Base-by-base conservation (phyloP, 805 yeast genomes). In the Kuraishia molischiana region DNA sequence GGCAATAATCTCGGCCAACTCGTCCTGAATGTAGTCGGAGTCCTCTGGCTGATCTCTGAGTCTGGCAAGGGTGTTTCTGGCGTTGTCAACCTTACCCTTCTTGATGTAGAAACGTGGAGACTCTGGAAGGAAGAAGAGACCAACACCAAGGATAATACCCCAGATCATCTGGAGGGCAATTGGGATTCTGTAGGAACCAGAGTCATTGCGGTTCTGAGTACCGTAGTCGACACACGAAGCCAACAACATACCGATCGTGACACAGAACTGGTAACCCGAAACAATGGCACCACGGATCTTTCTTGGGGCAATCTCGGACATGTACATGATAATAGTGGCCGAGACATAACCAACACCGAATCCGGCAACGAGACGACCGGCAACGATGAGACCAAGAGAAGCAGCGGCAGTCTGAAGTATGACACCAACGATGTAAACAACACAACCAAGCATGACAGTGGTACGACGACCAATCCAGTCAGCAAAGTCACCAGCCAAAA, bases 231-330 rank as follows among this genome's bases (percentile, higher is more conserved):
- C 72, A 43, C 82, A 72, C 46, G 81, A 70, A 6, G 90, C 87
- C 21, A 84, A 63, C 36, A 79, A 55, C 32, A 82, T 58, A 37
- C 94, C 94, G 64, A 85, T 69, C 3, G 92, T 81, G 48, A 74
- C 69, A 47, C 56, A 54, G 44, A 58, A 58, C 56, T 84, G 95
- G 56, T 81, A 85, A 39, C 82, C 70, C 39, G 83, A 74, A 34
- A 83, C 86, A 43, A 81, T 66, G 15, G 86, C 74, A 48, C 94
- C 94, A 62, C 94, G 69, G 36, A 83, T 73, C 69, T 82, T 77
- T 49, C 72, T 77, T 20, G 92, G 92, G 14, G 86, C 73, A 29
- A 84, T 78, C 56, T 83, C 85, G 24, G 89, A 81, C 64, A 80
- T 79, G 54, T 82, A 83, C 54, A 85, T 61, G 36, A 94, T 89